Conservation (phyloP, 164 flowering plant species). For the Litsea cubeba region DNA sequence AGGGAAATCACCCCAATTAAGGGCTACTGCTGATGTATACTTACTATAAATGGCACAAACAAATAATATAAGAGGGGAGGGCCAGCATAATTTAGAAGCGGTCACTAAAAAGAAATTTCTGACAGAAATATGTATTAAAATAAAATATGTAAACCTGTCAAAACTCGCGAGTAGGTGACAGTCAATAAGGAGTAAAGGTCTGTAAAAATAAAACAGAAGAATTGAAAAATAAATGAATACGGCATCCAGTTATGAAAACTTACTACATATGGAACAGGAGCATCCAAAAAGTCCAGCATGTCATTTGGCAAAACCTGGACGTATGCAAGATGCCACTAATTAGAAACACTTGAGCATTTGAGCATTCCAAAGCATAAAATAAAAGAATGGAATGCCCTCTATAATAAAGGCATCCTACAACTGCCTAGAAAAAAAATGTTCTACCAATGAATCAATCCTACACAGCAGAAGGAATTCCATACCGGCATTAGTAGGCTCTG, state of each 20-base stretch:
- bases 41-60: no score
- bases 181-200: not conserved
- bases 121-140: not conserved
- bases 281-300: conserved; percentile 98
- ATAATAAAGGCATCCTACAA: not conserved
- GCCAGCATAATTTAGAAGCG: not conserved
- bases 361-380: not conserved
- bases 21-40: no score
- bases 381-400: not conserved
- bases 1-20: no score
- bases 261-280: conserved; percentile 97
- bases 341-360: not conserved
- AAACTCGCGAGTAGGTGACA: not conserved
- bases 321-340: not conserved
- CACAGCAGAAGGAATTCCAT: conserved; percentile 14
- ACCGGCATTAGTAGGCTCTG: conserved; percentile 98
- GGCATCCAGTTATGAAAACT: conserved; percentile 27
- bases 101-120: not conserved
- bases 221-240: not conserved
- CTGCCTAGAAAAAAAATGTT: not conserved
- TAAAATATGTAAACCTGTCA: not conserved
- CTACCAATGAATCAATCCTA: not conserved
- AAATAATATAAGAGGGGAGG: not conserved
- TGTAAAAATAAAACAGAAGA: not conserved
- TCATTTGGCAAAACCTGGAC: conserved; percentile 94